Evolutionary conservation across 345 rosid genomes (phyloP).

Genomic region (Camelina neglecta): DNA sequence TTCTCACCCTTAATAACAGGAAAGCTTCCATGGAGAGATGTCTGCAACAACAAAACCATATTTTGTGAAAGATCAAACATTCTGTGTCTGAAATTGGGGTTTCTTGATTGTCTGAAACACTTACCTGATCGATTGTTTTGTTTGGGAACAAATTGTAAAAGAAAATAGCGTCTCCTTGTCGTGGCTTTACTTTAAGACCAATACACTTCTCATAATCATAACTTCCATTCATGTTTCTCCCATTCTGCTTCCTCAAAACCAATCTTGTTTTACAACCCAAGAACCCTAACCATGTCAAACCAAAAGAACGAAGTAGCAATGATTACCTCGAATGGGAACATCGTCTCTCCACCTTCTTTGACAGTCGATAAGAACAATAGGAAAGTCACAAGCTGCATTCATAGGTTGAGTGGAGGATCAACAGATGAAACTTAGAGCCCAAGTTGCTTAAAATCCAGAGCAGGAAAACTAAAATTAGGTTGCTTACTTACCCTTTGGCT

Average conservation of each 20-base stretch:
- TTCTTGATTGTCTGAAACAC: constrained; percentile 14
- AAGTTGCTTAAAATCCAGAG: background rate
- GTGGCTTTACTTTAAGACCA: constrained; percentile 70
- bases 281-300: background rate
- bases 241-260: constrained; percentile 51
- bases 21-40: constrained; percentile 65
- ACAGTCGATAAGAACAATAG: constrained; percentile 67
- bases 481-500: constrained; percentile 55
- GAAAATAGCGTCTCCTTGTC: constrained; percentile 65
- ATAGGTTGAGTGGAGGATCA: constrained; percentile 1
- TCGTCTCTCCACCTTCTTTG: constrained; percentile 77
- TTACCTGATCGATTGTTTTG: constrained; percentile 60
- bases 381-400: constrained; percentile 61
- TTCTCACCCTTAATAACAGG: constrained; percentile 65
- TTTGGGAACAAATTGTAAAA: constrained; percentile 69
- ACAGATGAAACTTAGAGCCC: background rate
- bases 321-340: constrained; percentile 71
- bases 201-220: constrained; percentile 56
- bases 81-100: background rate
- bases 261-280: background rate
- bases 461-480: background rate
- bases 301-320: background rate
- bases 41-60: constrained; percentile 46
- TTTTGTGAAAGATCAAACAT: background rate
- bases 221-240: constrained; percentile 46